A percentile compares a stretch with the other conserved stretches of the same genome.
Conservation (phyloP, 2,329 filamentous ascomycete species). For the Emericellopsis cladophorae region DNA sequence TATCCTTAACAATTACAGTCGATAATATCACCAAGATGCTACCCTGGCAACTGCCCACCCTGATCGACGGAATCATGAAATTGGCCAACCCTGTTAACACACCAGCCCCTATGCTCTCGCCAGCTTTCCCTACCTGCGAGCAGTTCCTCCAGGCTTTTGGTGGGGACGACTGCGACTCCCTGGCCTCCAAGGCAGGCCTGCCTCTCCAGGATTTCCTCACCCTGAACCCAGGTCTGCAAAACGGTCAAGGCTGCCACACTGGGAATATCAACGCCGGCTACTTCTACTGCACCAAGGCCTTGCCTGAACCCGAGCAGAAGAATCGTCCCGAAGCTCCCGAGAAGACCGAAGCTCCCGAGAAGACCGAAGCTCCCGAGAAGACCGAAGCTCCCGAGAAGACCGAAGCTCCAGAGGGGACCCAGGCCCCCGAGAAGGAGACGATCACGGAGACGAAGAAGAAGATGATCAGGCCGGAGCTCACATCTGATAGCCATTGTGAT, state of each 20-base stretch:
- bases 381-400: conserved; percentile 1
- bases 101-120: conserved; percentile 1
- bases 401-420: conserved; percentile 1
- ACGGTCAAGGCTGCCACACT: conserved; percentile 2
- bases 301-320: background rate
- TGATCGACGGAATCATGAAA: too few species aligned
- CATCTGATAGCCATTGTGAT: background rate
- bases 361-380: conserved; percentile 1
- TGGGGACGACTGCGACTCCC: conserved; percentile 3
- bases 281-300: conserved; percentile 10
- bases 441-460: background rate
- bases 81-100: conserved; percentile 2
- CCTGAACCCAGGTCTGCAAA: conserved; percentile 1
- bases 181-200: background rate
- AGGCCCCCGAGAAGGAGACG: background rate
- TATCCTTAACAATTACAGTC: too few species aligned
- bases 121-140: conserved; percentile 2
- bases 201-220: background rate
- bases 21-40: too few species aligned
- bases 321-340: background rate
- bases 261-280: conserved; percentile 2
- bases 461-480: background rate
- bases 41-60: too few species aligned
- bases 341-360: conserved; percentile 1
- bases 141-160: conserved; percentile 2